A percentile compares a stretch with the other conserved stretches of the same genome.
These are phyloP conservation scores for Apophysomyces ossiformis DNA, from an alignment of 371 early-diverging fungal genomes.

Conservation along the genomic window DNA sequence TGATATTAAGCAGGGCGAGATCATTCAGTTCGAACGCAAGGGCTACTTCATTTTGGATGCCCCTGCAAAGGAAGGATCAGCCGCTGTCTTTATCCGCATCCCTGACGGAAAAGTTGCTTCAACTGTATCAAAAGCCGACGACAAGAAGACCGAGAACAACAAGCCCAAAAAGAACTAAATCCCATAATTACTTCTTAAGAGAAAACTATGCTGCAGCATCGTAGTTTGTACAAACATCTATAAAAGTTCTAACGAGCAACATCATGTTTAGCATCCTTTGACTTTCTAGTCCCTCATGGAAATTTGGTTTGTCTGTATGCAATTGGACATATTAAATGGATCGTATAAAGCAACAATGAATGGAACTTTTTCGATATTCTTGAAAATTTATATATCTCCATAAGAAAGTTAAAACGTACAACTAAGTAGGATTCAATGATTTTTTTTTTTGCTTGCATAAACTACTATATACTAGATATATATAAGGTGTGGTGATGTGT, in stretches of 20 bases:
- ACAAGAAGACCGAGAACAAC: constrained; percentile 15
- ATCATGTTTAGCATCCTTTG: too few species aligned
- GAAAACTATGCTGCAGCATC: background rate
- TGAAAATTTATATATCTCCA: too few species aligned
- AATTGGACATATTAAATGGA: too few species aligned
- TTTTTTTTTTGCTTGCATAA: too few species aligned
- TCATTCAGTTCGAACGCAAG: constrained; percentile 98
- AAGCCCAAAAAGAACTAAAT: constrained; percentile 16
- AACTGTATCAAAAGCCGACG: constrained; percentile 77
- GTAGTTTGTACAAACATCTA: constrained; percentile 2
- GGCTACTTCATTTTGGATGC: constrained; percentile 96
- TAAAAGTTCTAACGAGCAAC: background rate
- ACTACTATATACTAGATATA: too few species aligned
- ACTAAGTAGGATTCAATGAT: too few species aligned
- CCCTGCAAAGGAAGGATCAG: constrained; percentile 53
- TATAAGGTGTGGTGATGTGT: too few species aligned
- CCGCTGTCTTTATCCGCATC: constrained; percentile 81
- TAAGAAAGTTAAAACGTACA: too few species aligned
- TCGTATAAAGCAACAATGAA: too few species aligned
- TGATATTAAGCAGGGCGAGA: constrained; percentile 71
- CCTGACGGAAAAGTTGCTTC: constrained; percentile 93
- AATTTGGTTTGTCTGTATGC: too few species aligned
- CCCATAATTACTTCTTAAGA: background rate
- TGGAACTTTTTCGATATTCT: too few species aligned
- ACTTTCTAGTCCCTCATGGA: too few species aligned